Evolutionary conservation across 257 asterid genomes (phyloP), one percentile per base, ranked within the genome.

Genomic region (Nicotiana paniculata): DNA sequence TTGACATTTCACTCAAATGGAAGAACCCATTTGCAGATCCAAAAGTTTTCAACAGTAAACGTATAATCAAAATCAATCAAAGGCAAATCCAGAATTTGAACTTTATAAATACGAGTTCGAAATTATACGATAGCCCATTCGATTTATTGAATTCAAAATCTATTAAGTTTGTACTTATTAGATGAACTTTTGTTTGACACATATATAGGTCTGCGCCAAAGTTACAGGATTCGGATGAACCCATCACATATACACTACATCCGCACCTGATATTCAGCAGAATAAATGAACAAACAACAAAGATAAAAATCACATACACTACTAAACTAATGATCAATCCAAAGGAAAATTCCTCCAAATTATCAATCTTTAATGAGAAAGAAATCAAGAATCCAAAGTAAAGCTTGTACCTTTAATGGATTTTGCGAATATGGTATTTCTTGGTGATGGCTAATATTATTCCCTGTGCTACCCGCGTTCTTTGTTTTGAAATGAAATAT

Each of bases 381-480:
- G 30, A 26, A 24, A 46, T 21, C 61, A 74, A 64, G 76, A 79
- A 26, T 79, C 59, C 21, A 26, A 12, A 26, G 63, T 15, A 46
- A 80, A 80, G 76, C 17, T 79, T 24, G 17, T 80, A 80, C 83
- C 83, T 80, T 80, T 64, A 3, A 75, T 75, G 43, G 63, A 17
- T 8, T 26, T 78, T 9, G 11, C n/a, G 37, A 24, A 80, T 7
- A 62, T 46, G 28, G 82, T 63, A 63, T 8, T 26, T 48, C 30
- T 21, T 51, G 6, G 24, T 12, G 61, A 15, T 48, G 68, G 6
- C 13, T 21, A 39, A 54, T n/a, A 16, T 26, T 48, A 17, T 9
- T 35, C 8, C 46, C 54, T 54, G 2, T 39, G 48, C 28, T 32
- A 69, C 15, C 28, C 53, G 46, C n/a, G 32, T 48, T 65, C 72